phyloP scores from a whole-genome alignment of 768 basidiomycete genomes.

The Dendrothele bispora region DNA sequence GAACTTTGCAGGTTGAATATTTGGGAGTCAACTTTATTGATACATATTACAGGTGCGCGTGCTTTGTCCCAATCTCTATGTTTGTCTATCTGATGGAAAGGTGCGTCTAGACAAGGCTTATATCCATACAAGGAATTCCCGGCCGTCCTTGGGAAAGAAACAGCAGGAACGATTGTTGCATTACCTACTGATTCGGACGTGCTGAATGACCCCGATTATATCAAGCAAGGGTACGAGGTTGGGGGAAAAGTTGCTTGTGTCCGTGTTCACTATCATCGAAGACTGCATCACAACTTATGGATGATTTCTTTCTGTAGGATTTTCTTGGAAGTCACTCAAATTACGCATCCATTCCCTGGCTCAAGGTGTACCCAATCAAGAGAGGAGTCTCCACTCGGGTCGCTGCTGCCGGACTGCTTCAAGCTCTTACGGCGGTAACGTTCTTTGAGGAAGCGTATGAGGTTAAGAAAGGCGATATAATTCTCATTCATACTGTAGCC shows the following conservation, averaged over 20 bases:
- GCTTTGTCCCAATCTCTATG: background rate
- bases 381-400: slow-evolving; percentile 53
- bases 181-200: slow-evolving; percentile 69
- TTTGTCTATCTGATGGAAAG: background rate
- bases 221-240: slow-evolving; percentile 61
- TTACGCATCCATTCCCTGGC: slow-evolving; percentile 71
- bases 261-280: slow-evolving; percentile 28
- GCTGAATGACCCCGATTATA: slow-evolving; percentile 59
- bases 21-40: slow-evolving; percentile 22
- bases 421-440: slow-evolving; percentile 76
- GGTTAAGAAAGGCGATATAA: slow-evolving; percentile 76
- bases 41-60: slow-evolving; percentile 62
- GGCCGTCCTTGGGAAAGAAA: slow-evolving; percentile 76
- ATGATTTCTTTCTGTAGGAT: slow-evolving; percentile 34
- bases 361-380: slow-evolving; percentile 63
- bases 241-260: slow-evolving; percentile 79
- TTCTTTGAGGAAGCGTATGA: slow-evolving; percentile 85
- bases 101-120: slow-evolving; percentile 53
- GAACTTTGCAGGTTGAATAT: slow-evolving; percentile 60
- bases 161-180: slow-evolving; percentile 70
- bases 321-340: slow-evolving; percentile 60
- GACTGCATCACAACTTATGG: slow-evolving; percentile 5
- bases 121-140: slow-evolving; percentile 63
- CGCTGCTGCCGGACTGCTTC: slow-evolving; percentile 69
- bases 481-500: slow-evolving; percentile 89